Evolutionary conservation across 345 rosid genomes (phyloP).

Genomic region (Iberis pinnata): DNA sequence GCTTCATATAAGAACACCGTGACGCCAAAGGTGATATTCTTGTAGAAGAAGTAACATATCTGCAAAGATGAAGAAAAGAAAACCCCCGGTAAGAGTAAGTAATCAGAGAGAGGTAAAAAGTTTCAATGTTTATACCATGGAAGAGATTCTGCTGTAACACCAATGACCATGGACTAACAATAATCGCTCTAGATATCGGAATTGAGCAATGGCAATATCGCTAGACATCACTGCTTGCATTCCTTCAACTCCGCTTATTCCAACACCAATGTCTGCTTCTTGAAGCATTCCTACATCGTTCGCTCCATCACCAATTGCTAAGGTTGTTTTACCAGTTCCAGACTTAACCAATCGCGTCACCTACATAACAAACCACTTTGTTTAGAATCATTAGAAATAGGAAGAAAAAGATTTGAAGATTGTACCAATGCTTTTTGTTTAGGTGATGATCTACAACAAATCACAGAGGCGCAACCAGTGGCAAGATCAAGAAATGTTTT

Average conservation of each 20-base stretch:
- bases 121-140: conserved; percentile 53
- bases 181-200: conserved; percentile 76
- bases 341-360: conserved; percentile 83
- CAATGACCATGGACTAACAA: conserved; percentile 97
- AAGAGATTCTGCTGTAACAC: conserved; percentile 92
- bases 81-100: background rate
- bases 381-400: background rate
- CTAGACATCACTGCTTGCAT: conserved; percentile 99
- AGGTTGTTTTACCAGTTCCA: conserved; percentile 74
- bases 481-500: conserved; percentile 77
- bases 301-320: conserved; percentile 94
- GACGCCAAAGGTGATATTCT: conserved; percentile 89
- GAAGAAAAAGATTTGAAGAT: conserved; percentile 21
- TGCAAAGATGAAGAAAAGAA: conserved; percentile 29
- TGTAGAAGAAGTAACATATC: conserved; percentile 99
- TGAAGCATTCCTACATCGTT: conserved; percentile 99
- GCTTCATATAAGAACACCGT: conserved; percentile 82
- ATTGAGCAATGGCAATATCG: conserved; percentile 86
- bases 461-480: conserved; percentile 81
- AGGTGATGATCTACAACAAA: conserved; percentile 95
- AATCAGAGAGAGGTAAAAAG: background rate
- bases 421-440: conserved; percentile 96
- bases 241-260: conserved; percentile 96
- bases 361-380: conserved; percentile 30
- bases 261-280: conserved; percentile 93